Conservation (phyloP, 1,284 basidiomycete species). For the Ustilago crameri region DNA sequence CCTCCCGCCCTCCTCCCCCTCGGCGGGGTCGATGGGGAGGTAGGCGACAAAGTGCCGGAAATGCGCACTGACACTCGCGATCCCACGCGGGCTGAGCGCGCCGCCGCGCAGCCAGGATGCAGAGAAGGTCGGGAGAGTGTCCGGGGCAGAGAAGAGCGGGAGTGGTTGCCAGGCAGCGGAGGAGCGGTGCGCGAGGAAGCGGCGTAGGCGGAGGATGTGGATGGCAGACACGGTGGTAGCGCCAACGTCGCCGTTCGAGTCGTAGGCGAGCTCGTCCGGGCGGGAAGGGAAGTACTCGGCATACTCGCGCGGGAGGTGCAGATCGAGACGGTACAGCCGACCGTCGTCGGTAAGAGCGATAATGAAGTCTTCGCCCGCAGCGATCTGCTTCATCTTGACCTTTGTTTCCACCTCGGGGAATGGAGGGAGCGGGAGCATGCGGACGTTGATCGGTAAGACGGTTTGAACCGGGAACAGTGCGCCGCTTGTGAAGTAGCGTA, state of each 20-base stretch:
- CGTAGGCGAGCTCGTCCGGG: no score
- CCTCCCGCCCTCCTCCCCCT: neutral
- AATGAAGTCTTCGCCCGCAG: constrained; percentile 52
- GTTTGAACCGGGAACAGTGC: constrained; percentile 3
- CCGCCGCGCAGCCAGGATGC: no score
- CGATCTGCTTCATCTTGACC: constrained; percentile 31
- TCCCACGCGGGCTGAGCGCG: no score
- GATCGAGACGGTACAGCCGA: constrained; percentile 34
- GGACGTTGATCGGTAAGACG: constrained; percentile 16
- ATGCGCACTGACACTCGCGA: no score
- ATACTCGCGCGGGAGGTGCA: constrained; percentile 2
- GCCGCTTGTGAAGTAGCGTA: constrained; percentile 11
- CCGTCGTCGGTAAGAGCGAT: constrained; percentile 48
- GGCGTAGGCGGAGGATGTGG: no score
- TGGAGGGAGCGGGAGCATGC: neutral
- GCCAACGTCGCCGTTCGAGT: no score
- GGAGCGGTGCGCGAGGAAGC: no score
- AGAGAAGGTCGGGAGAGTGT: no score
- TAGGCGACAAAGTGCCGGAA: constrained; percentile 83
- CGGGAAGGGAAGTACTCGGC: no score
- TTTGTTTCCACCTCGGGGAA: neutral
- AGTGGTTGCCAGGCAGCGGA: no score
- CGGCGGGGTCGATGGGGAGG: constrained; percentile 74
- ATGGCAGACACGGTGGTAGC: no score
- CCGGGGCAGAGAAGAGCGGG: no score